Evolutionary conservation across 2,329 filamentous ascomycete species (phyloP), one percentile per base, ranked within the genome.

Genomic region (Fusarium tricinctum): DNA sequence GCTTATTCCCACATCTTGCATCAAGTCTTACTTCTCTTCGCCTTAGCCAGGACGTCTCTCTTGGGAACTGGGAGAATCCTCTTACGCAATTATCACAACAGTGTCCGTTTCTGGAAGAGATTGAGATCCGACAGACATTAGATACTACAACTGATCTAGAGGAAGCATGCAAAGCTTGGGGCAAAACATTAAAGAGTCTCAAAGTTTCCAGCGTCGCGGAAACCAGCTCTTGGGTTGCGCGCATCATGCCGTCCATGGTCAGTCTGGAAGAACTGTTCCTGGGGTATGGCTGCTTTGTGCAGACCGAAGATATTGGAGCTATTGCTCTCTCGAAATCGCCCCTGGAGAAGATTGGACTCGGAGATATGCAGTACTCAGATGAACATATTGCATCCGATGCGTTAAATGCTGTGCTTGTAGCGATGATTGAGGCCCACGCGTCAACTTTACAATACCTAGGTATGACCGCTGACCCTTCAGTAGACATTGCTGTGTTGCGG

Each of bases 371-470:
- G 5, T 5, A 8, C 6, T 8, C 9, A 13, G 8, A 6, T 2
- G 10, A 43, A 2, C 14, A 17, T 0, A 15, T 3, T 15, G 33
- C 28, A 32, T 8, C 26, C 6, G 28, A 50, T 3, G 33, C 10
- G 1, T 17, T 44, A 9, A 42, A 56, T 6, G 3, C 5, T 6
- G 45, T 38, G 10, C 15, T 63, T 13, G 19, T 35, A 4, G 13
- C 22, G 6, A 42, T 63, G 50, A 63, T 57, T 3, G 20, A 28
- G 14, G 19, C 28, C n/a, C 58, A 63, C 15, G 57, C 58, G 8
- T 32, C 50, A 17, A 45, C 22, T 2, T 20, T 63, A 3, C 5
- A 22, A 12, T 4, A 19, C 17, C 13, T 63, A 5, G 6, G 7
- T 3, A 3, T 22, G 15, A 2, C 4, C 5, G 13, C 6, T 4